Percentiles rank a stretch among this genome's conserved stretches.
These are phyloP conservation scores for Parastagonospora nodorum DNA, from an alignment of 2,329 filamentous ascomycete species.

Conservation along the genomic window DNA sequence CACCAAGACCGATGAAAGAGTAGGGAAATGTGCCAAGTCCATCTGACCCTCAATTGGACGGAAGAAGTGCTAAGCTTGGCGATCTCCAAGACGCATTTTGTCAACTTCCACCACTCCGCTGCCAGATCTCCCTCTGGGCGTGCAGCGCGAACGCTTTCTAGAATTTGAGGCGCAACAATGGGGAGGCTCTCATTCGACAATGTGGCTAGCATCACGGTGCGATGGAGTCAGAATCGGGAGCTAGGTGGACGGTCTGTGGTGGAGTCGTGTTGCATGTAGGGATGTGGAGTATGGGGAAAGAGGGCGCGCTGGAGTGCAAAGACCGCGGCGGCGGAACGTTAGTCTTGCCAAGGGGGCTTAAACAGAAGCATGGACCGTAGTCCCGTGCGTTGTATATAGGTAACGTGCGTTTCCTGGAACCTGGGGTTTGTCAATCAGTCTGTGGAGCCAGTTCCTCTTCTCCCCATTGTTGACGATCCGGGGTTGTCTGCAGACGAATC, in stretches of 20 bases:
- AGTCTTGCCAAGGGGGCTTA: constrained; percentile 24
- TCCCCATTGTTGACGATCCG: constrained; percentile 12
- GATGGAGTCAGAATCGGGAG: constrained; percentile 13
- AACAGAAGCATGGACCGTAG: constrained; percentile 25
- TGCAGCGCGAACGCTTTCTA: background rate
- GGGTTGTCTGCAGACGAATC: constrained; percentile 3
- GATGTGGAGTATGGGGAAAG: constrained; percentile 8
- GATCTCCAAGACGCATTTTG: constrained; percentile 22
- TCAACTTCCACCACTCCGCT: constrained; percentile 21
- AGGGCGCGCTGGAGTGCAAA: constrained; percentile 12
- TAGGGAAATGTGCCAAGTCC: constrained; percentile 4
- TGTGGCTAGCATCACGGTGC: constrained; percentile 3
- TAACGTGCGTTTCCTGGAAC: constrained; percentile 10
- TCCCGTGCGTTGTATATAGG: constrained; percentile 31
- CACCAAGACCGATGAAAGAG: background rate
- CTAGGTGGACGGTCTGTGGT: constrained; percentile 16
- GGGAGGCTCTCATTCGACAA: constrained; percentile 10
- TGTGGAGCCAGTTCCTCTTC: constrained; percentile 22
- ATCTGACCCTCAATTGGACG: constrained; percentile 15
- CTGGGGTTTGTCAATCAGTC: constrained; percentile 17
- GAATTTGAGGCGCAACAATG: constrained; percentile 2
- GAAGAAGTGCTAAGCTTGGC: constrained; percentile 22
- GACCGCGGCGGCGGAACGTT: constrained; percentile 25
- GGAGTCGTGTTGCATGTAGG: constrained; percentile 2
- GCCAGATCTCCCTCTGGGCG: background rate